Evolutionary conservation across 2,329 filamentous ascomycete species (phyloP), one percentile per base, ranked within the genome.

Genomic region (Aureobasidium sp.): DNA sequence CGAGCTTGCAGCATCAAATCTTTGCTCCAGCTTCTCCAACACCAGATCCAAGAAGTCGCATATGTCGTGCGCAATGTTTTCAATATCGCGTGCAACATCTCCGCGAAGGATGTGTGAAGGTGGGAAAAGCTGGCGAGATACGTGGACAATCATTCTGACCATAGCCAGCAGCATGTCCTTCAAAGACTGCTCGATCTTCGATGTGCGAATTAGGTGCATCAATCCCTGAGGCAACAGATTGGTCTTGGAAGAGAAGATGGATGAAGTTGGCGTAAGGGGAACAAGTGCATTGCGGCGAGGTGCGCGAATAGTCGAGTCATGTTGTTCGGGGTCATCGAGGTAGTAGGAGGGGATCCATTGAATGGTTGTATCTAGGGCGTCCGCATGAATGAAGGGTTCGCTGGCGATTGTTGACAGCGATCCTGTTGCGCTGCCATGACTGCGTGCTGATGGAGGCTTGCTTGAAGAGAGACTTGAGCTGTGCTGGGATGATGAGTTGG

Each of bases 301-400:
- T 7, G 41, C n/a, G 16, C 53, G 25, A 7, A 36, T 16, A 16
- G 53, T n/a, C 5, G 53, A 44, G 1, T 39, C 32, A n/a, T 47
- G 42, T 9, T 37, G 42, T 30, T 5, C 9, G 1, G 11, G 34
- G 39, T 48, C 32, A n/a, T 50, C n/a, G 1, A 55, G 6, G 21
- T 61, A 61, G 42, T 48, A 55, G 8, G 59, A 55, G 9, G 49
- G 50, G 5, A 61, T 54, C 47, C 30, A 47, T n/a, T 61, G 21
- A 3, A 34, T 30, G 5, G 41, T 45, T 9, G 30, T 27, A 15
- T 47, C 49, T 11, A 61, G 27, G 7, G 37, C 50, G 27, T 61
- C 50, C 9, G 59, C 59, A 34, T 61, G 49, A 5, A 61, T 41
- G 34, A 61, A 61, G 11, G 59, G 59, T 29, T 30, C 59, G 16